Percentiles rank a stretch among this genome's conserved stretches.
Conservation (phyloP, 108 stramenopile species). For the Cyclotella baltica region DNA sequence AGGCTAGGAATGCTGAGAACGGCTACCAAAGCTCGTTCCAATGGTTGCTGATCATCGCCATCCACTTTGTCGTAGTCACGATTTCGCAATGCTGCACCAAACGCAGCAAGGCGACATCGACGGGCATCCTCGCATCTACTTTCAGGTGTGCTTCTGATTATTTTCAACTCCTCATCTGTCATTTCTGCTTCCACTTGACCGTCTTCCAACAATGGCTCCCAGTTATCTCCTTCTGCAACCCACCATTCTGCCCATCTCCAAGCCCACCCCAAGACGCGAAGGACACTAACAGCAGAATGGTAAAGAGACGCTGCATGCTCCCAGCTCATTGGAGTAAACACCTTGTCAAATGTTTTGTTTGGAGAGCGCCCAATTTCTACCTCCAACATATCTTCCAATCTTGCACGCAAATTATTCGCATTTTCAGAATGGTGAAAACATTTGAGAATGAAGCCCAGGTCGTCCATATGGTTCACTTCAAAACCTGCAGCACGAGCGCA, state of each 20-base stretch:
- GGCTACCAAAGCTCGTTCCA: slow-evolving; percentile 74
- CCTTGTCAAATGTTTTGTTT: slow-evolving; percentile 27
- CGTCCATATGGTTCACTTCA: slow-evolving; percentile 54
- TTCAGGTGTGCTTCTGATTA: slow-evolving; percentile 67
- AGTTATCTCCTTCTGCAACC: slow-evolving; percentile 80
- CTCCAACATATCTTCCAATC: slow-evolving; percentile 84
- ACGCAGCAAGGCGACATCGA: slow-evolving; percentile 79
- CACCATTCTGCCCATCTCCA: slow-evolving; percentile 94
- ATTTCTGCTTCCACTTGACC: slow-evolving; percentile 74
- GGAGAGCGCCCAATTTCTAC: slow-evolving; percentile 50
- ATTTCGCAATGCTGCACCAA: slow-evolving; percentile 89
- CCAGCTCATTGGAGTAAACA: slow-evolving; percentile 56
- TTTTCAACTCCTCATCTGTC: slow-evolving; percentile 81
- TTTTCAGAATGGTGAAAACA: slow-evolving; percentile 73
- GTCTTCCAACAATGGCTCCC: slow-evolving; percentile 81
- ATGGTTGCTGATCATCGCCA: slow-evolving; percentile 61
- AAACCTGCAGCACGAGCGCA: slow-evolving; percentile 88
- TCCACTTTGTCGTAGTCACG: slow-evolving; percentile 79
- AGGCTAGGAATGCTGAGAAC: slow-evolving; percentile 75
- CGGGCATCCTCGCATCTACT: slow-evolving; percentile 80
- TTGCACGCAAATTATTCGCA: slow-evolving; percentile 68
- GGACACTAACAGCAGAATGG: slow-evolving; percentile 68
- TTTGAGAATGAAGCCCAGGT: slow-evolving; percentile 26
- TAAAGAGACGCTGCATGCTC: slow-evolving; percentile 65
- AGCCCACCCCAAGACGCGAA: slow-evolving; percentile 83